These are phyloP conservation scores for Inonotus obliquus DNA, from an alignment of 1,284 basidiomycete genomes.

Conservation along the genomic window DNA sequence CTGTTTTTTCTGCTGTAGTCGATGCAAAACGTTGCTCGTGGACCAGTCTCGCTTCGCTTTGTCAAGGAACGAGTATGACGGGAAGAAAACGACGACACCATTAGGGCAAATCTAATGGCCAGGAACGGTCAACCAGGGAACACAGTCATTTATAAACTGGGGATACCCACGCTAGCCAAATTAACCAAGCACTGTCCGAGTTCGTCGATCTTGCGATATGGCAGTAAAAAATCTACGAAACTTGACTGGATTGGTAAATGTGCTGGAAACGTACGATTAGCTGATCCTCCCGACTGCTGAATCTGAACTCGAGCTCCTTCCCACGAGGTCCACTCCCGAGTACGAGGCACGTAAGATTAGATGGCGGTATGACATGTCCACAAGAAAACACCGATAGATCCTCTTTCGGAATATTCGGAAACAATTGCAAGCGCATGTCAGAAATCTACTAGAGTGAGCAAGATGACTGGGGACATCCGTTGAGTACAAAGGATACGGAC, in stretches of 20 bases:
- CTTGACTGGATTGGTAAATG: neutral
- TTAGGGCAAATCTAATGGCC: constrained; percentile 41
- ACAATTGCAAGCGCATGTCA: constrained; percentile 84
- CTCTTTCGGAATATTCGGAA: constrained; percentile 59
- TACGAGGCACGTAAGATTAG: constrained; percentile 78
- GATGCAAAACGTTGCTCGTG: constrained; percentile 53
- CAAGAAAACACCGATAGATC: constrained; percentile 82
- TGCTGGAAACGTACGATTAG: constrained; percentile 45
- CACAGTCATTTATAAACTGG: neutral
- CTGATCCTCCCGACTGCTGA: constrained; percentile 68
- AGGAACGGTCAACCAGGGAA: neutral
- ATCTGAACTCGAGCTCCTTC: constrained; percentile 79
- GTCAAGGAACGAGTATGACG: constrained; percentile 85
- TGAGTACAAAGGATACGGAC: constrained; percentile 34
- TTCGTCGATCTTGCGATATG: constrained; percentile 60
- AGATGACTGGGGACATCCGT: neutral
- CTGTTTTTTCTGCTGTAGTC: constrained; percentile 72
- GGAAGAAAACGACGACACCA: constrained; percentile 92
- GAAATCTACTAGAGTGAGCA: constrained; percentile 57
- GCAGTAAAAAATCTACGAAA: neutral
- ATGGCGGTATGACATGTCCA: constrained; percentile 85
- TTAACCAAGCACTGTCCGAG: constrained; percentile 83
- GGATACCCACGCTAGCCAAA: constrained; percentile 59
- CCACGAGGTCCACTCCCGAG: constrained; percentile 78
- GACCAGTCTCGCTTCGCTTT: constrained; percentile 67